phyloP scores from a whole-genome alignment of 768 basidiomycete genomes.

The Pholiota molesta region DNA sequence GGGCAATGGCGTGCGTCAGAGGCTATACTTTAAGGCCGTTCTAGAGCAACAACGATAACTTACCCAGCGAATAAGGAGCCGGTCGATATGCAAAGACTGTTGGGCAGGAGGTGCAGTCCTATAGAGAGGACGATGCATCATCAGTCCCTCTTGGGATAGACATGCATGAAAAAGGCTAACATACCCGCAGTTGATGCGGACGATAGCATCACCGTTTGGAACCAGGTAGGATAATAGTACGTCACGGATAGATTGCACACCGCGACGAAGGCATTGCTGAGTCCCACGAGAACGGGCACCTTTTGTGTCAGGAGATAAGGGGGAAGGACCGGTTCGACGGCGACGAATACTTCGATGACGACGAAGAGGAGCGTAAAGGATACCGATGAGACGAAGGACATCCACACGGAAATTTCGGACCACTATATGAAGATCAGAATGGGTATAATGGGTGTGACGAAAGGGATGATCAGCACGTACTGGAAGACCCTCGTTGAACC shows the following conservation, averaged over 20 bases:
- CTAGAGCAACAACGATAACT: not conserved
- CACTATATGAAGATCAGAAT: slow-evolving; percentile 41
- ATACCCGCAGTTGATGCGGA: slow-evolving; percentile 57
- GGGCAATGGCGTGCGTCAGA: not conserved
- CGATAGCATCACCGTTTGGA: slow-evolving; percentile 75
- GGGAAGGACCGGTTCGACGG: slow-evolving; percentile 74
- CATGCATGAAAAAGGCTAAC: slow-evolving; percentile 1
- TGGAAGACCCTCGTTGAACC: slow-evolving; percentile 66
- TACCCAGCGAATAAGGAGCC: slow-evolving; percentile 69
- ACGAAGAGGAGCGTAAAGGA: slow-evolving; percentile 55
- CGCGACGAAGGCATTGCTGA: slow-evolving; percentile 74
- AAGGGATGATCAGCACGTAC: slow-evolving; percentile 35
- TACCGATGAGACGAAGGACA: slow-evolving; percentile 42
- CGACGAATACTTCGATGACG: slow-evolving; percentile 61
- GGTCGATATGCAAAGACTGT: slow-evolving; percentile 58
- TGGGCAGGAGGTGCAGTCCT: slow-evolving; percentile 67
- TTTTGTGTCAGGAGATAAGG: slow-evolving; percentile 64
- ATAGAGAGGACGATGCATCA: not conserved
- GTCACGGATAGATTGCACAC: slow-evolving; percentile 76
- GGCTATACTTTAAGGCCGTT: not conserved
- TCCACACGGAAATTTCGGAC: slow-evolving; percentile 54
- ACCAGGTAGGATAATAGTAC: slow-evolving; percentile 85
- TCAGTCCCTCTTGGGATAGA: not conserved
- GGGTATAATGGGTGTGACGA: too few species aligned
- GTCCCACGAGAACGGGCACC: slow-evolving; percentile 73